Evolutionary conservation across 2,329 filamentous ascomycete genomes (phyloP), one percentile per base, ranked within the genome.

Genomic region (Epichloe gansuensis): DNA sequence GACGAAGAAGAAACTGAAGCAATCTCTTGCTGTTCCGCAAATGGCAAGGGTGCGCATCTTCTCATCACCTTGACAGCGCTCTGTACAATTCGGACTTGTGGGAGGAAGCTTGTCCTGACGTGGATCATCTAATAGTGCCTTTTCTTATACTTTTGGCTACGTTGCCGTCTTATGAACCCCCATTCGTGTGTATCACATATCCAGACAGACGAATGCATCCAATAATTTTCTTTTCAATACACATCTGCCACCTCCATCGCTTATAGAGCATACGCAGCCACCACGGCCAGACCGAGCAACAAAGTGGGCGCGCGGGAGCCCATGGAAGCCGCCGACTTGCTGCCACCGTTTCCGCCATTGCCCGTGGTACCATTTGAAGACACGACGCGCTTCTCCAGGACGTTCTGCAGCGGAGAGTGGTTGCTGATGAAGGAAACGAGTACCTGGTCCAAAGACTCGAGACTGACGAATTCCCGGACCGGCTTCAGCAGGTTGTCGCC

Each of bases 401-500:
- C 63, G 37, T 76, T 71, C 42, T 74, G 63, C 34, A 82, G 65
- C 1, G 79, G 78, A 50, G 67, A 75, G 50, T 72, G 63, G 4
- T 67, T 64, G 54, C 68, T 56, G 42, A 83, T 70, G 57, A 82
- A 81, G 38, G 65, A 61, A 5, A 70, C 69, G 3, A 81, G 68
- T 0, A 81, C 75, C 59, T 80, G 72, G 44, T 79, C 77, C 62
- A 78, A 72, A 0, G 72, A 73, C 28, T 80, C 76, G 3, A 81
- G 68, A 5, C 67, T 69, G 34, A 72, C 64, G 45, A 75, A 74
- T 50, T 67, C 65, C 28, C 56, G 61, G 7, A 59, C 62, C 1
- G 58, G 43, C n/a, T 64, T 58, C 23, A 82, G 73, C 61, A 84
- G 78, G 60, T 82, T 83, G 59, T 85, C 82, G 13, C 81, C 82